A percentile compares a stretch with the other conserved stretches of the same genome.
These are phyloP conservation scores for Osmanthus fragrans DNA, from an alignment of 257 asterid species.

Conservation along the genomic window DNA sequence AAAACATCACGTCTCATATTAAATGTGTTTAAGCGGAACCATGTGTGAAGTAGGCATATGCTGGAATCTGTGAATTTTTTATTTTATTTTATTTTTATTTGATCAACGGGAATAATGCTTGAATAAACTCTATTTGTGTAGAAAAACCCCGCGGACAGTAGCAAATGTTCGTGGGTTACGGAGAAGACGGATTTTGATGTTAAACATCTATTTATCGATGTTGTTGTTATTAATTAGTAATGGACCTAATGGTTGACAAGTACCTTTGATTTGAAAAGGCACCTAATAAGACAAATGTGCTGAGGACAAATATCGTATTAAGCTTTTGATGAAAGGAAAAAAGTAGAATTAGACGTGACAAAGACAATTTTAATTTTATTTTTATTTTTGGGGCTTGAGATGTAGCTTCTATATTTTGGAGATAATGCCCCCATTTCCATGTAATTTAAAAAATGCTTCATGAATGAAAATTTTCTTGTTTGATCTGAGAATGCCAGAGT, in stretches of 20 bases:
- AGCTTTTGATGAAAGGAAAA: slow-evolving; percentile 19
- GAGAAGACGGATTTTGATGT: neutral
- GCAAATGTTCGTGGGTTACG: neutral
- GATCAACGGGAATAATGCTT: neutral
- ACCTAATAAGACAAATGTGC: neutral
- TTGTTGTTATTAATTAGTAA: neutral
- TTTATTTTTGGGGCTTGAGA: slow-evolving; percentile 11
- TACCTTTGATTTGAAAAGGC: neutral
- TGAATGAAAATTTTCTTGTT: neutral
- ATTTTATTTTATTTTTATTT: slow-evolving; percentile 13
- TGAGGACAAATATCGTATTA: slow-evolving; percentile 10
- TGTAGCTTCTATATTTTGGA: slow-evolving; percentile 24
- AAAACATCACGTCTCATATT: neutral
- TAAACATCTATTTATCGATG: neutral
- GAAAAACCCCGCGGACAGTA: neutral
- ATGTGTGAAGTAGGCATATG: slow-evolving; percentile 9
- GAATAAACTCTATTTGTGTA: neutral
- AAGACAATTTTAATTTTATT: slow-evolving; percentile 13
- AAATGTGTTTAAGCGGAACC: neutral
- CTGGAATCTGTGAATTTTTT: slow-evolving; percentile 10
- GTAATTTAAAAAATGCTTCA: slow-evolving; percentile 12
- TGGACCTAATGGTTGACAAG: neutral
- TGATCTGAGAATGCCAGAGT: neutral
- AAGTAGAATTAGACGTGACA: slow-evolving; percentile 21
- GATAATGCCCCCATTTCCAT: slow-evolving; percentile 25